Evolutionary conservation across 306 rosid genomes (phyloP), one percentile per base, ranked within the genome.

Genomic region (Malus fusca): DNA sequence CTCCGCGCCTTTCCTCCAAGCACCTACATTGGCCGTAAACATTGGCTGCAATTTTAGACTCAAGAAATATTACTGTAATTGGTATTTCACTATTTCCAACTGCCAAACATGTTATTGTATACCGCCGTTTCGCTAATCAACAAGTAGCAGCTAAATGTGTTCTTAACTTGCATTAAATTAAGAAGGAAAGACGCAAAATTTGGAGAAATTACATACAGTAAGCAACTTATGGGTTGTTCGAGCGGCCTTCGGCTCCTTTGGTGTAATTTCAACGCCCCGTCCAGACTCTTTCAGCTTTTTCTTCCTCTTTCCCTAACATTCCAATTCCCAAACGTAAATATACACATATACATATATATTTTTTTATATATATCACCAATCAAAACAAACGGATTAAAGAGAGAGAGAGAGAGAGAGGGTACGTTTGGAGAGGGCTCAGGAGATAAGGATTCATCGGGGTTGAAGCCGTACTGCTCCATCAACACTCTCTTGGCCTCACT

Each of bases 1-100:
- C 97, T 89, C 79, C 92, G 91, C 72, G 92, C 97, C 72, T 85
- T 90, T 77, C 99, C 99, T 71, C 97, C 99, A 80, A 95, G 88
- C 73, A 92, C 97, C 97, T 95, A 75, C 61, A 42, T 22, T 53
- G 55, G 63, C 46, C 84, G 55, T 63, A 53, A 37, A 19, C 17
- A 31, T 71, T 71, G 18, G 42, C 42, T 17, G n/a, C 60, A 48
- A 25, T 19, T 7, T 18, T 4, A 61, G 21, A 61, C 17, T 25
- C 43, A 25, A 23, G 25, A 40, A 68, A 18, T 21, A 22, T 5
- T 31, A 33, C 23, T 10, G 17, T 22, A 58, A 58, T 42, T 3
- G 26, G 8, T 22, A 40, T 22, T 23, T 14, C 26, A 35, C 37
- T 31, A 13, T 15, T 71, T n/a, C 63, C 8, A 30, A 55, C 23